Evolutionary conservation across 2,329 filamentous ascomycete species (phyloP).

Genomic region (Fusarium staphyleae): DNA sequence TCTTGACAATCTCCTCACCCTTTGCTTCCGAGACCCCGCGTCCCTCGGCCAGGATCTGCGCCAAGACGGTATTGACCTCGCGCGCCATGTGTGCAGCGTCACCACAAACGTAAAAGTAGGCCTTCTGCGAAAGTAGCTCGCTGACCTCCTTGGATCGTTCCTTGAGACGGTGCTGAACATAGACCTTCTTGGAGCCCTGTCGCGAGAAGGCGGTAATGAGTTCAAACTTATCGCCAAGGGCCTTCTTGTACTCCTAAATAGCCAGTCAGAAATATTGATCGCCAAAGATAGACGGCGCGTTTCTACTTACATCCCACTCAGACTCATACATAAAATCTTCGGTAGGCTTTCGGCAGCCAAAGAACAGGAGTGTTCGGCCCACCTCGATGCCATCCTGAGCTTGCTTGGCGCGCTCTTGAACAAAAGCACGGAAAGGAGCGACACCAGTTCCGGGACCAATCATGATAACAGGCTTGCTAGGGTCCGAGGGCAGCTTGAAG

Average conservation of each 20-base stretch:
- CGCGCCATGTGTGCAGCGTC: slow-evolving; percentile 97
- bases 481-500: slow-evolving; percentile 97
- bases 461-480: slow-evolving; percentile 93
- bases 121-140: slow-evolving; percentile 82
- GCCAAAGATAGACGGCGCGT: too few relatives aligned
- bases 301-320: slow-evolving; percentile 83
- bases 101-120: slow-evolving; percentile 97
- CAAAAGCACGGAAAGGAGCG: slow-evolving; percentile 92
- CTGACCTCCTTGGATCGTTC: slow-evolving; percentile 86
- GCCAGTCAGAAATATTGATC: slow-evolving; percentile 36
- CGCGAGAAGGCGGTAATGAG: slow-evolving; percentile 96
- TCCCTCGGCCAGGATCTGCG: slow-evolving; percentile 84
- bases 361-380: slow-evolving; percentile 90
- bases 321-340: slow-evolving; percentile 93
- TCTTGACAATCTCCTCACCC: slow-evolving; percentile 95
- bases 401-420: slow-evolving; percentile 90
- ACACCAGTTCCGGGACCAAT: slow-evolving; percentile 96
- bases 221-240: slow-evolving; percentile 87
- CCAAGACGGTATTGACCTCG: slow-evolving; percentile 87
- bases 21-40: slow-evolving; percentile 83
- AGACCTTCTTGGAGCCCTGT: slow-evolving; percentile 86
- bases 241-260: slow-evolving; percentile 77
- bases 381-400: slow-evolving; percentile 82
- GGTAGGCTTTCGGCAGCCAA: slow-evolving; percentile 84
- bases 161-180: slow-evolving; percentile 92